phyloP scores from a whole-genome alignment of 306 rosid genomes.

The Cucurbita maxima region DNA sequence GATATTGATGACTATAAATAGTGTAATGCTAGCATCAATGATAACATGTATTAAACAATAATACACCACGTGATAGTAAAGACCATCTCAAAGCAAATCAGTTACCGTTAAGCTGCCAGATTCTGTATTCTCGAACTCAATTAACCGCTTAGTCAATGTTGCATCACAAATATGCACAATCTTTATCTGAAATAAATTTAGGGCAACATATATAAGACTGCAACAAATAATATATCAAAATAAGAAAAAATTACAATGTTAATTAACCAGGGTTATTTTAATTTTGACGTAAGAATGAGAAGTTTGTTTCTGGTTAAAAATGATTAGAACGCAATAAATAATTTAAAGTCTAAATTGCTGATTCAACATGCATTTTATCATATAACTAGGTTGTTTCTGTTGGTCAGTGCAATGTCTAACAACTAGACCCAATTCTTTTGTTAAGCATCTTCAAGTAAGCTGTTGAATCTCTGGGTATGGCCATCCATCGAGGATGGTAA shows the following conservation, averaged over 20 bases:
- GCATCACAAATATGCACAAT: constrained; percentile 83
- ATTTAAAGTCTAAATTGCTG: too few species aligned
- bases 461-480: too few species aligned
- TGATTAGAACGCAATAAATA: too few species aligned
- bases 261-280: background rate
- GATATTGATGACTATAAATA: background rate
- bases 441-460: too few species aligned
- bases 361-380: too few species aligned
- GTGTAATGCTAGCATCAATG: background rate
- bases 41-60: background rate
- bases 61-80: background rate
- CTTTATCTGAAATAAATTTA: constrained; percentile 35
- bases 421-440: too few species aligned
- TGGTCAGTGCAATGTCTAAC: too few species aligned
- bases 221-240: background rate
- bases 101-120: constrained; percentile 76
- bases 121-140: constrained; percentile 79
- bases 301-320: too few species aligned
- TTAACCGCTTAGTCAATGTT: constrained; percentile 71
- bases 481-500: too few species aligned
- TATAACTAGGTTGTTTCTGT: too few species aligned
- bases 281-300: too few species aligned
- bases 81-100: background rate
- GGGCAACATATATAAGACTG: background rate
- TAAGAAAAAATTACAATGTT: background rate